Evolutionary conservation across 2,329 filamentous ascomycete genomes (phyloP).

Genomic region (Beauveria scarabaeidicola): DNA sequence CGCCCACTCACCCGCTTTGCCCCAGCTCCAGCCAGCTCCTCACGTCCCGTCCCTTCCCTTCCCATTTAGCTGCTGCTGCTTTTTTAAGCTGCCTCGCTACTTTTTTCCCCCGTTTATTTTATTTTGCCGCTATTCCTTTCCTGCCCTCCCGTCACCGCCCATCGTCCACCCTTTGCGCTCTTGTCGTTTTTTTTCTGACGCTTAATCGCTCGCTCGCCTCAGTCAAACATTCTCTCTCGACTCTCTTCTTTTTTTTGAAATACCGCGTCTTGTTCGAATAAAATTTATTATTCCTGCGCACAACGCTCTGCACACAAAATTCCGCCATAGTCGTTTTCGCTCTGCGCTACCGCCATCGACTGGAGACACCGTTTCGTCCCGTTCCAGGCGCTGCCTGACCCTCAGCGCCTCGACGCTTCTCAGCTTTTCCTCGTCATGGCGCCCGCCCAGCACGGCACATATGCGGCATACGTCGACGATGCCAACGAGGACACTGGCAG

Average conservation of each 20-base stretch:
- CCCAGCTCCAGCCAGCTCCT: constrained; percentile 1
- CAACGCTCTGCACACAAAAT: neutral
- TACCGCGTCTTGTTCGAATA: constrained; percentile 2
- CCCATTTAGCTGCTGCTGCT: neutral
- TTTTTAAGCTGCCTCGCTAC: neutral
- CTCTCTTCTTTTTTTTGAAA: neutral
- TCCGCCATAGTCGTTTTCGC: neutral
- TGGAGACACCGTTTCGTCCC: neutral
- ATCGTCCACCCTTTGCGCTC: constrained; percentile 8
- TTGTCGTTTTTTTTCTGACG: constrained; percentile 6
- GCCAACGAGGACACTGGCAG: constrained; percentile 43
- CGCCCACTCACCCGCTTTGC: constrained; percentile 6
- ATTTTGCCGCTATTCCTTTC: constrained; percentile 10
- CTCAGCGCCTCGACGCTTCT: constrained; percentile 4
- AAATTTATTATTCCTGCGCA: neutral
- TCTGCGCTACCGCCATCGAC: neutral
- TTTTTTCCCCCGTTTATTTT: neutral
- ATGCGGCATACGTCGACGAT: constrained; percentile 41
- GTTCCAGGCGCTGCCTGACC: constrained; percentile 10
- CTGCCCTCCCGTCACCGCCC: constrained; percentile 10
- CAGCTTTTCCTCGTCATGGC: constrained; percentile 30
- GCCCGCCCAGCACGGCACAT: constrained; percentile 21
- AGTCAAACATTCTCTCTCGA: neutral
- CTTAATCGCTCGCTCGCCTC: neutral
- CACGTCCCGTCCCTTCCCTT: constrained; percentile 9